phyloP scores from a whole-genome alignment of 2,329 filamentous ascomycete species.

The Zalaria sp. region DNA sequence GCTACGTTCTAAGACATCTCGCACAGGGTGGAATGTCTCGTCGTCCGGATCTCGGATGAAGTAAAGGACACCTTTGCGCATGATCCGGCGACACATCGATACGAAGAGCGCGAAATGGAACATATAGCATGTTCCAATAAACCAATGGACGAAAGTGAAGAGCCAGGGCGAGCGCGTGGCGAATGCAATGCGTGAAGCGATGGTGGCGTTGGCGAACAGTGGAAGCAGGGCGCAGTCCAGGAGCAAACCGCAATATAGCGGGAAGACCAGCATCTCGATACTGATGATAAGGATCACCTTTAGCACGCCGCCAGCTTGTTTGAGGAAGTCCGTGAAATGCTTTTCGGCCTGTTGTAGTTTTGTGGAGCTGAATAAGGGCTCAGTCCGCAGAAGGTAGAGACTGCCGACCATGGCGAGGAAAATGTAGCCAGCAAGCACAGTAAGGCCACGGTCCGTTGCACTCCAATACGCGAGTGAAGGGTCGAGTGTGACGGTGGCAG shows the following conservation, averaged over 20 bases:
- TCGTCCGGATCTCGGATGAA: slow-evolving; percentile 98
- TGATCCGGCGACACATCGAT: slow-evolving; percentile 96
- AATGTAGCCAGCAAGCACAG: slow-evolving; percentile 68
- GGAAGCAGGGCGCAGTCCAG: slow-evolving; percentile 81
- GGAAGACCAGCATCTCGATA: slow-evolving; percentile 97
- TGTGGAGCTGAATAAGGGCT: slow-evolving; percentile 49
- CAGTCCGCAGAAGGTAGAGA: slow-evolving; percentile 63
- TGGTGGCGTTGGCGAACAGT: slow-evolving; percentile 67
- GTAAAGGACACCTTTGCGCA: slow-evolving; percentile 88
- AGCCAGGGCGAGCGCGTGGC: slow-evolving; percentile 68
- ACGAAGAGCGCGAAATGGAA: slow-evolving; percentile 98
- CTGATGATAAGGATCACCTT: slow-evolving; percentile 98
- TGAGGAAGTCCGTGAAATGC: slow-evolving; percentile 64
- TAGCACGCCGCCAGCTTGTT: slow-evolving; percentile 90
- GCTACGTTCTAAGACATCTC: slow-evolving; percentile 87
- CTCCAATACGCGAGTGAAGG: slow-evolving; percentile 28
- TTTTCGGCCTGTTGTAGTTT: slow-evolving; percentile 51
- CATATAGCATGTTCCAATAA: slow-evolving; percentile 98
- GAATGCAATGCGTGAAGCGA: slow-evolving; percentile 66
- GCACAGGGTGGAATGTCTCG: slow-evolving; percentile 92
- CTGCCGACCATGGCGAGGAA: slow-evolving; percentile 62
- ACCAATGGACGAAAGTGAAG: slow-evolving; percentile 96
- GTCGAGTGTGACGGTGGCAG: slow-evolving; percentile 15
- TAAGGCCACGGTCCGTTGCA: slow-evolving; percentile 46
- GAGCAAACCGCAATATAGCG: slow-evolving; percentile 84